Evolutionary conservation across 2,329 filamentous ascomycete genomes (phyloP), one percentile per base, ranked within the genome.

Genomic region (Gnomoniopsis smithogilvyi): DNA sequence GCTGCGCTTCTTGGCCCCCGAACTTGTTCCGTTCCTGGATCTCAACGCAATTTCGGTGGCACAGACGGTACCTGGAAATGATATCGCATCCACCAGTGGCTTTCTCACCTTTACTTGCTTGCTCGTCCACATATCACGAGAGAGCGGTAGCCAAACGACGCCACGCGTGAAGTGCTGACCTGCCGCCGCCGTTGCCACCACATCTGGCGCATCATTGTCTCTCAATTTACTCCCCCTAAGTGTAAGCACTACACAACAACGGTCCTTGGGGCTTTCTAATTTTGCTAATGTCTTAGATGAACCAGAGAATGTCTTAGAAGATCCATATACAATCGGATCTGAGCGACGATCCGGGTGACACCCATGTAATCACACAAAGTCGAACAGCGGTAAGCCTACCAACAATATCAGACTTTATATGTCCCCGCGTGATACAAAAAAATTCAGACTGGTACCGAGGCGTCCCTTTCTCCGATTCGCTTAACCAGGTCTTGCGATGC

Each of bases 331-430:
- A 14, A 4, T 38, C 36, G 15, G 36, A 38, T 3, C 15, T 38
- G 36, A 38, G 11, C 4, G 11, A 38, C 11, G 36, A 38, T 14
- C 36, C 36, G 36, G 17, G 36, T 30, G 26, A 8, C 15, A 14
- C 17, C 11, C 11, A 14, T 14, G 36, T 12, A 14, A 17, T 3
- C 36, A 15, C 38, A 22, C 50, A 48, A 2, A 49, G 21, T 34
- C 56, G 49, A 34, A 21, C 45, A 54, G 50, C 56, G 50, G 56
- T 54, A 49, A 58, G 50, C 33, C 50, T 54, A 54, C 4, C 3
- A 4, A 30, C 26, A 8, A 30, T 4, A 8, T 8, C 8, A 4
- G 26, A 30, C 8, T 30, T 30, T 4, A 4, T 30, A 30, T 8
- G 26, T 30, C 26, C 26, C 33, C 26, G 8, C 26, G 26, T 30